A percentile compares a stretch with the other conserved stretches of the same genome.
Conservation (phyloP, 108 stramenopile genomes). For the Pseudonitzschia multiseries region DNA sequence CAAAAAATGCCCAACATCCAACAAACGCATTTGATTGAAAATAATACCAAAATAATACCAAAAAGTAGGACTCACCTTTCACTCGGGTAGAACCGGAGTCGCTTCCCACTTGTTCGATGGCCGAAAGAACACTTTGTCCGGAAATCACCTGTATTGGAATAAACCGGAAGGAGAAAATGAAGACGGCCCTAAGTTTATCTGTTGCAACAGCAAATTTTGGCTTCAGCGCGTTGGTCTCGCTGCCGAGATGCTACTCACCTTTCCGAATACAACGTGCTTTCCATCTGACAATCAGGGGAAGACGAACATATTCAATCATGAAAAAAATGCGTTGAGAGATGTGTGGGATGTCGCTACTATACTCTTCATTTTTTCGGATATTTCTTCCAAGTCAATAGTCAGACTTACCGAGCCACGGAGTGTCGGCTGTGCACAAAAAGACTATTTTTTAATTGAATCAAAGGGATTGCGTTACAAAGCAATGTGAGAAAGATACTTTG, state of each 20-base stretch:
- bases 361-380: not conserved
- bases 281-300: slow-evolving; percentile 28
- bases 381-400: not conserved
- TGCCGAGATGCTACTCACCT: slow-evolving; percentile 46
- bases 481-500: not conserved
- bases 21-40: no score
- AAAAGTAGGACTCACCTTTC: slow-evolving; percentile 37
- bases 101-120: slow-evolving; percentile 91
- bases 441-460: slow-evolving; percentile 14
- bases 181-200: not conserved
- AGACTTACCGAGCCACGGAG: slow-evolving; percentile 87
- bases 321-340: slow-evolving; percentile 6
- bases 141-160: slow-evolving; percentile 16
- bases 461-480: not conserved
- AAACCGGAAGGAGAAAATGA: not conserved
- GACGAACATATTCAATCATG: not conserved
- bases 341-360: not conserved
- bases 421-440: slow-evolving; percentile 94
- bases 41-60: no score
- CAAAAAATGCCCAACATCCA: no score
- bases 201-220: not conserved
- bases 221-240: not conserved
- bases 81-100: slow-evolving; percentile 82
- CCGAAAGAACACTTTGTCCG: slow-evolving; percentile 89
- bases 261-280: slow-evolving; percentile 97